These are phyloP conservation scores for Scleroderma citrinum DNA, from an alignment of 768 basidiomycete genomes.

Conservation along the genomic window DNA sequence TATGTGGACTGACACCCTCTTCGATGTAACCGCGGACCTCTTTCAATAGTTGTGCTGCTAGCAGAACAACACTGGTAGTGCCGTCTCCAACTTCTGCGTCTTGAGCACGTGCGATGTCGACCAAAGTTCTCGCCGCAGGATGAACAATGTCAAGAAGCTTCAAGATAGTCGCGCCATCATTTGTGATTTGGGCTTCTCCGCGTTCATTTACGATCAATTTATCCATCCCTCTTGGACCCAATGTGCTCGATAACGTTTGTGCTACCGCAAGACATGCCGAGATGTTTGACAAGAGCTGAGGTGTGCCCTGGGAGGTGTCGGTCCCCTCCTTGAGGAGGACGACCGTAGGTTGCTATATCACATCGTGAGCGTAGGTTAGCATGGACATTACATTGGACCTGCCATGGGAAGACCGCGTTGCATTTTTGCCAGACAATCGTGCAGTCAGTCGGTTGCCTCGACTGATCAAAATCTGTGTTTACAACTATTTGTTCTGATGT, in stretches of 20 bases:
- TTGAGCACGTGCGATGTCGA: slow-evolving; percentile 96
- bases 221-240: slow-evolving; percentile 99
- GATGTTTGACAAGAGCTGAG: slow-evolving; percentile 91
- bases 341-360: slow-evolving; percentile 86
- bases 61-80: slow-evolving; percentile 91
- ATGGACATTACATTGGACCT: slow-evolving; percentile 6
- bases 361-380: slow-evolving; percentile 10
- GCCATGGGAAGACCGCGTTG: slow-evolving; percentile 82
- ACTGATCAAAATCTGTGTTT: slow-evolving; percentile 11
- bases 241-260: slow-evolving; percentile 85
- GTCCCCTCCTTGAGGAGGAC: slow-evolving; percentile 95
- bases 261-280: slow-evolving; percentile 92
- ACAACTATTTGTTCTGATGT: slow-evolving; percentile 15
- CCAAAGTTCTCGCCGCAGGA: slow-evolving; percentile 95
- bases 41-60: slow-evolving; percentile 92
- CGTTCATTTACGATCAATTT: slow-evolving; percentile 92
- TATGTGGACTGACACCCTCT: slow-evolving; percentile 94
- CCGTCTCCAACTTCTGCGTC: slow-evolving; percentile 99
- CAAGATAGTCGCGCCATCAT: slow-evolving; percentile 98
- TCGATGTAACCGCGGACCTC: slow-evolving; percentile 89
- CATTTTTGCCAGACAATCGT: slow-evolving; percentile 47
- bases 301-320: slow-evolving; percentile 91
- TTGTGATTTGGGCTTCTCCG: slow-evolving; percentile 97
- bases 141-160: slow-evolving; percentile 97
- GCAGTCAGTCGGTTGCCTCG: slow-evolving; percentile 3